These are phyloP conservation scores for Chenopodium formosanum DNA, from an alignment of 148 eudicot genomes.

Conservation along the genomic window DNA sequence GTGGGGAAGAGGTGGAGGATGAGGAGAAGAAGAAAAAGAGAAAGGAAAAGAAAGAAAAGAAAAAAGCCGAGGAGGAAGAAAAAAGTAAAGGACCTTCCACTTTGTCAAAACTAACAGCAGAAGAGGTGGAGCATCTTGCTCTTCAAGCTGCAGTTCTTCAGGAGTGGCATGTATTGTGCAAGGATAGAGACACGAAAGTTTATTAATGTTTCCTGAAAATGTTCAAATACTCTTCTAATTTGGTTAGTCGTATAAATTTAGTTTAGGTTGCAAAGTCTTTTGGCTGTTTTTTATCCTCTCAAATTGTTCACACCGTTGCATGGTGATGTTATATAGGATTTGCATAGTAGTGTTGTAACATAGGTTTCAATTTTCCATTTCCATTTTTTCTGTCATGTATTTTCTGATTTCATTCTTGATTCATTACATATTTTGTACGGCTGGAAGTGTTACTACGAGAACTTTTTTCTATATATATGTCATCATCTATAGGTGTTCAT, in stretches of 20 bases:
- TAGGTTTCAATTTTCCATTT: neutral
- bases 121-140: constrained; percentile 92
- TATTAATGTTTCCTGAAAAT: constrained; percentile 25
- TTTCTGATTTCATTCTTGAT: neutral
- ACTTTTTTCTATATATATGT: neutral
- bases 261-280: neutral
- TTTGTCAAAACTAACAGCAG: constrained; percentile 66
- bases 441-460: neutral
- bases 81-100: constrained; percentile 66
- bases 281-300: neutral
- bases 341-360: constrained; percentile 10
- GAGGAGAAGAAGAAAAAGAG: constrained; percentile 30
- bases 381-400: neutral
- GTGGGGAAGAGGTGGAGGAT: constrained; percentile 36
- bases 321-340: neutral
- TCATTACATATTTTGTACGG: neutral
- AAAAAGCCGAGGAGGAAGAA: constrained; percentile 27
- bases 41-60: constrained; percentile 36
- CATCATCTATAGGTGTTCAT: too few species aligned
- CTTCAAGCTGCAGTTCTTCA: constrained; percentile 83
- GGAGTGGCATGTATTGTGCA: constrained; percentile 84
- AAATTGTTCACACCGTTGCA: neutral
- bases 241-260: neutral
- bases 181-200: constrained; percentile 73
- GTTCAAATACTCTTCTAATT: neutral